These are phyloP conservation scores for Meredithiella fracta DNA, from an alignment of 2,329 filamentous ascomycete genomes.

Conservation along the genomic window DNA sequence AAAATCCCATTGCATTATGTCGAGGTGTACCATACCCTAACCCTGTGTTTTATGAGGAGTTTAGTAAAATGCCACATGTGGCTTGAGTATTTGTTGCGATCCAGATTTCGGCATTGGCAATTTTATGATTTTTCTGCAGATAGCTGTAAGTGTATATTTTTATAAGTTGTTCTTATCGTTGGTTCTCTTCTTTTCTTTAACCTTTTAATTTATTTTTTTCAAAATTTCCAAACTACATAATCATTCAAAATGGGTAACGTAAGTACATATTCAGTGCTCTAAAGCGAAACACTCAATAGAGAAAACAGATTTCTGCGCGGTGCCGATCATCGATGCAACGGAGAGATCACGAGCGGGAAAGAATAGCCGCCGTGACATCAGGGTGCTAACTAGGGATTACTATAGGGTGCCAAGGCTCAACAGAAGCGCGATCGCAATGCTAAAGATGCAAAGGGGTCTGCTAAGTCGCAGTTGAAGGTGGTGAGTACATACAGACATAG, in stretches of 20 bases:
- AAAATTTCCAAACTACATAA: background rate
- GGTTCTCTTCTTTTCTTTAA: background rate
- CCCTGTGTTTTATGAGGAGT: background rate
- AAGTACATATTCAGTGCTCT: conserved; percentile 3
- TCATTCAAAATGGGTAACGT: conserved; percentile 17
- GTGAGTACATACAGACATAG: conserved; percentile 29
- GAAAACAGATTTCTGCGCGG: background rate
- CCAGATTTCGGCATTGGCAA: background rate
- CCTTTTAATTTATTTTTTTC: background rate
- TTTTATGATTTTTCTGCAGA: too few species aligned
- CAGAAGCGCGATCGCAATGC: conserved; percentile 58
- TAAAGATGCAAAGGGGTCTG: conserved; percentile 39
- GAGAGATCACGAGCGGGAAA: background rate
- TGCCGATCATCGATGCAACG: background rate
- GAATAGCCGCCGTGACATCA: background rate
- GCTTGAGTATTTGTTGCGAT: background rate
- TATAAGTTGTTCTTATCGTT: background rate
- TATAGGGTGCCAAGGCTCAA: conserved; percentile 46
- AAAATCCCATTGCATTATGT: too few species aligned
- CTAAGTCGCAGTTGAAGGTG: conserved; percentile 53
- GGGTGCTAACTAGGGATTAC: background rate
- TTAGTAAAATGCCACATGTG: background rate
- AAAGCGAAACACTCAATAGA: background rate
- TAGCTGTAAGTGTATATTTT: background rate
- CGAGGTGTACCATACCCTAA: too few species aligned